These are phyloP conservation scores for Lachancea lanzarotensis DNA, from an alignment of 805 yeast species.

Conservation along the genomic window DNA sequence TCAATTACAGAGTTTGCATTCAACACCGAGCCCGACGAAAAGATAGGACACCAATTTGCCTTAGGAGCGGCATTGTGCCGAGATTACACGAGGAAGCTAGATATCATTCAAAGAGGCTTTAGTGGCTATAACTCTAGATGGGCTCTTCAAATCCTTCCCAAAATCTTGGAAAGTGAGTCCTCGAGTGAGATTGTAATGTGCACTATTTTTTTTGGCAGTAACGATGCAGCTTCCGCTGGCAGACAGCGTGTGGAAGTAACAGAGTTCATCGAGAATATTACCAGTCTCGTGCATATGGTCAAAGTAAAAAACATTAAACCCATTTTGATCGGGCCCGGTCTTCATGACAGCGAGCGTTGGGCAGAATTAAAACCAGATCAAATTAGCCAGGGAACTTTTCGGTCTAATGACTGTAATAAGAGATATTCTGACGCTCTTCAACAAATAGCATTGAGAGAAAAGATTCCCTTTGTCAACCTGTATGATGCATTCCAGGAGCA, in stretches of 20 bases:
- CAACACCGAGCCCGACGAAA: constrained; percentile 30
- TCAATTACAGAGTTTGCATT: constrained; percentile 56
- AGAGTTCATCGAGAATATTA: constrained; percentile 44
- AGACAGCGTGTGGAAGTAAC: constrained; percentile 46
- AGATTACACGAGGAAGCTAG: constrained; percentile 55
- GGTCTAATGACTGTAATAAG: constrained; percentile 42
- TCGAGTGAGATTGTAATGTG: constrained; percentile 35
- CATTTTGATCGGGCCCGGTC: constrained; percentile 57
- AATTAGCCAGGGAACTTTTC: constrained; percentile 35
- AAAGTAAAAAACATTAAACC: constrained; percentile 40
- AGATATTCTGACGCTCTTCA: constrained; percentile 47
- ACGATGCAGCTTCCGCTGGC: constrained; percentile 52
- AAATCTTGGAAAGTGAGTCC: constrained; percentile 45
- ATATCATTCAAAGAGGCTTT: constrained; percentile 68
- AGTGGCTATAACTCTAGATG: constrained; percentile 69
- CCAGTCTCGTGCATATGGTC: constrained; percentile 37
- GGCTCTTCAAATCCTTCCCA: constrained; percentile 45
- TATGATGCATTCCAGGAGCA: constrained; percentile 38
- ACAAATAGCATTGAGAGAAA: constrained; percentile 38
- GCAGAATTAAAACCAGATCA: constrained; percentile 31
- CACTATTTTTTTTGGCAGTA: constrained; percentile 73
- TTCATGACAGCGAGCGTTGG: constrained; percentile 44
- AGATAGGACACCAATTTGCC: constrained; percentile 34
- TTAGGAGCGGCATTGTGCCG: constrained; percentile 46
- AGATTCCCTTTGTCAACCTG: constrained; percentile 54